These are phyloP conservation scores for Brasilioporus rufonigricans DNA, from an alignment of 768 basidiomycete species.

Conservation along the genomic window DNA sequence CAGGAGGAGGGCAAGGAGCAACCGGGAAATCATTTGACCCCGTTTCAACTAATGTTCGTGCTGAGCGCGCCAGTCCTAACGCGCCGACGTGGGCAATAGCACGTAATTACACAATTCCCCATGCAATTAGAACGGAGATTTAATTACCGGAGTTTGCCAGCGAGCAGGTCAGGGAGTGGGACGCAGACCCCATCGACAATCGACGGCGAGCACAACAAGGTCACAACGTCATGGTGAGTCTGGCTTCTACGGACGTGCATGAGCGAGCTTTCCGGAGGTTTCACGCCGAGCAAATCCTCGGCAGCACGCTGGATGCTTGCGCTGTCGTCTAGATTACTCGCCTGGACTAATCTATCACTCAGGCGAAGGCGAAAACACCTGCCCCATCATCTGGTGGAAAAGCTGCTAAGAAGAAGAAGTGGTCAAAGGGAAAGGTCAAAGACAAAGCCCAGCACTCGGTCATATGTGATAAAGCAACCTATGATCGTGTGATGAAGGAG, in stretches of 20 bases:
- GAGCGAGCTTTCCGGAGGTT: neutral
- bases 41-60: neutral
- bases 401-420: constrained; percentile 99
- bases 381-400: constrained; percentile 71
- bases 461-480: constrained; percentile 89
- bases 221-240: constrained; percentile 31
- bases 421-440: constrained; percentile 99
- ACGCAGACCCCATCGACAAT: constrained; percentile 17
- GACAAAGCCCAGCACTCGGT: constrained; percentile 99
- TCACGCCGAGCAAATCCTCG: neutral
- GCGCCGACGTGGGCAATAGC: constrained; percentile 1
- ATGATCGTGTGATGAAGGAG: constrained; percentile 95
- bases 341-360: constrained; percentile 27
- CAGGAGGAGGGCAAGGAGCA: constrained; percentile 39
- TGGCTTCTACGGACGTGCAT: neutral
- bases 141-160: constrained; percentile 23
- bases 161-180: neutral
- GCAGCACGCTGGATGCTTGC: constrained; percentile 24
- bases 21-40: constrained; percentile 48
- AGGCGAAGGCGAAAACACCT: constrained; percentile 79
- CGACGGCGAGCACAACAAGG: constrained; percentile 27
- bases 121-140: constrained; percentile 18
- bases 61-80: neutral
- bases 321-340: constrained; percentile 16
- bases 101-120: constrained; percentile 22